These are phyloP conservation scores for Mortierella sp. DNA, from an alignment of 371 early-diverging fungal genomes.

Conservation along the genomic window DNA sequence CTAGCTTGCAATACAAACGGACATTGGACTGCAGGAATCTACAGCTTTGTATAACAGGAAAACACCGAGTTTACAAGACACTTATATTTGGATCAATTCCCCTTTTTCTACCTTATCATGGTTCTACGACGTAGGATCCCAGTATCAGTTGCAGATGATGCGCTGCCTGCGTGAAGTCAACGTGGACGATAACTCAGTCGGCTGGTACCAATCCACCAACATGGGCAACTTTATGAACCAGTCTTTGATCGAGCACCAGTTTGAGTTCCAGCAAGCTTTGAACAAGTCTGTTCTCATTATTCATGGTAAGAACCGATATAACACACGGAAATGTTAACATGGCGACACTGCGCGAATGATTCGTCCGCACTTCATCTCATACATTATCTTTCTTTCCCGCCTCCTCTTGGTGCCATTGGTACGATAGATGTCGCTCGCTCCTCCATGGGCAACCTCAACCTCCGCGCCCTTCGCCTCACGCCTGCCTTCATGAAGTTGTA, in stretches of 20 bases:
- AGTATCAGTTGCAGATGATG: conserved; percentile 95
- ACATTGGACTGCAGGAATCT: not conserved
- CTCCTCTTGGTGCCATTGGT: too few species aligned
- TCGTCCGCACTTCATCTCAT: not conserved
- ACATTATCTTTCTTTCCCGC: not conserved
- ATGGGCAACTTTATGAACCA: conserved; percentile 92
- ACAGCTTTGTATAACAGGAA: not conserved
- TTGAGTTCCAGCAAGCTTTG: conserved; percentile 90
- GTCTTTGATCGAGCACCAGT: conserved; percentile 91
- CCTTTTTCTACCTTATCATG: not conserved
- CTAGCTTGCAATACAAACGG: not conserved
- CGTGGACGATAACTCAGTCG: conserved; percentile 95
- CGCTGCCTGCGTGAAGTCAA: conserved; percentile 92
- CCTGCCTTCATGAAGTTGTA: conserved; percentile 89
- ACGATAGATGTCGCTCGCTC: conserved; percentile 85
- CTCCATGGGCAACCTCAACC: conserved; percentile 86
- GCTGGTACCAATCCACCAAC: conserved; percentile 96
- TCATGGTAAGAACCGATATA: conserved; percentile 63
- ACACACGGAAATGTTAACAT: too few species aligned
- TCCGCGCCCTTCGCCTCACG: conserved; percentile 91
- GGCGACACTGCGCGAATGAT: not conserved
- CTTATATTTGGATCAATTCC: conserved; percentile 4
- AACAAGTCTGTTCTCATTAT: conserved; percentile 91
- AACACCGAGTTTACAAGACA: not conserved
- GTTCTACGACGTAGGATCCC: conserved; percentile 61